Evolutionary conservation across 129 eudicot genomes (phyloP).

Genomic region (carrot (Daucus carota)): DH1_v3.0 NC_030388.2:7611501-7612000

Average conservation of each 20-base stretch:
- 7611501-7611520: conserved; percentile 46
- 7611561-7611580: conserved; percentile 75
- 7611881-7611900: neutral
- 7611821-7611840: neutral
- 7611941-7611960: neutral
- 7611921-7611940: neutral
- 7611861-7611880: neutral
- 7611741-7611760: neutral
- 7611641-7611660: neutral
- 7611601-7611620: neutral
- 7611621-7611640: neutral
- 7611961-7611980: neutral
- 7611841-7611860: neutral
- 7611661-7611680: neutral
- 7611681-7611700: neutral
- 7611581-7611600: neutral
- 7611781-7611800: neutral
- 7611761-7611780: neutral
- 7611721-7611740: neutral
- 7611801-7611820: neutral
- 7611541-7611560: conserved; percentile 67
- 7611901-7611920: neutral
- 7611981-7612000: neutral
- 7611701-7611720: neutral
- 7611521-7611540: conserved; percentile 54